phyloP scores from a whole-genome alignment of 176 grass and related monocot species.

The Lolium perenne region DNA sequence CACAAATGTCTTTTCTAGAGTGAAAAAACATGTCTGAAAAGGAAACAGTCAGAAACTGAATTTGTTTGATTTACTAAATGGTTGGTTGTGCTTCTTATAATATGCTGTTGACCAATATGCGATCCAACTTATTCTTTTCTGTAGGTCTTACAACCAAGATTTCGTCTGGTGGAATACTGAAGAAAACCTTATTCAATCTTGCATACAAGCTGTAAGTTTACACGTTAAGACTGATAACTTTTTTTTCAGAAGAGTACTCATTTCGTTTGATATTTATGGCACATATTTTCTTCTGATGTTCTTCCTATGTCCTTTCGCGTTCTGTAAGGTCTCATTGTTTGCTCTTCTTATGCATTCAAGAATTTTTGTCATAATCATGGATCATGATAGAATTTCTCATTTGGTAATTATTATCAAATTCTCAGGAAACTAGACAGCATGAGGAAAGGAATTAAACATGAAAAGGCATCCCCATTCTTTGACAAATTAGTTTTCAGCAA shows the following conservation, averaged over 20 bases:
- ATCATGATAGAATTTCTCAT: slow-evolving; percentile 20
- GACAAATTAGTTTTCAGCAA: slow-evolving; percentile 96
- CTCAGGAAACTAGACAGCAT: slow-evolving; percentile 78
- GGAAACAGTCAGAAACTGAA: neutral
- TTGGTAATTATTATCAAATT: slow-evolving; percentile 37
- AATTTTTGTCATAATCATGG: neutral
- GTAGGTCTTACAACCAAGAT: slow-evolving; percentile 78
- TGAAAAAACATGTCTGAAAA: neutral
- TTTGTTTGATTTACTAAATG: neutral
- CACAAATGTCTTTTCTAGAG: neutral
- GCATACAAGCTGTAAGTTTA: slow-evolving; percentile 77
- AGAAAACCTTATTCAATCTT: slow-evolving; percentile 85
- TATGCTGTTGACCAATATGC: neutral
- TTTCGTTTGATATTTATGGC: slow-evolving; percentile 1
- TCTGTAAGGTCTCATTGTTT: neutral
- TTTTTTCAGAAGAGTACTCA: slow-evolving; percentile 14
- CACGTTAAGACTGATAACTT: neutral
- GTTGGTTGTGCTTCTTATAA: slow-evolving; percentile 9
- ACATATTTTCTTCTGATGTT: slow-evolving; percentile 35
- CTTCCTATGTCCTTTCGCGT: slow-evolving; percentile 32
- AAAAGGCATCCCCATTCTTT: slow-evolving; percentile 78
- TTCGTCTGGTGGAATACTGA: slow-evolving; percentile 71
- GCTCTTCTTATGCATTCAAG: slow-evolving; percentile 21
- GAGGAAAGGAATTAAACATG: slow-evolving; percentile 77
- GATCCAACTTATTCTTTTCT: slow-evolving; percentile 35